Evolutionary conservation across 2,329 filamentous ascomycete genomes (phyloP).

Genomic region (Pyricularia grisea): DNA sequence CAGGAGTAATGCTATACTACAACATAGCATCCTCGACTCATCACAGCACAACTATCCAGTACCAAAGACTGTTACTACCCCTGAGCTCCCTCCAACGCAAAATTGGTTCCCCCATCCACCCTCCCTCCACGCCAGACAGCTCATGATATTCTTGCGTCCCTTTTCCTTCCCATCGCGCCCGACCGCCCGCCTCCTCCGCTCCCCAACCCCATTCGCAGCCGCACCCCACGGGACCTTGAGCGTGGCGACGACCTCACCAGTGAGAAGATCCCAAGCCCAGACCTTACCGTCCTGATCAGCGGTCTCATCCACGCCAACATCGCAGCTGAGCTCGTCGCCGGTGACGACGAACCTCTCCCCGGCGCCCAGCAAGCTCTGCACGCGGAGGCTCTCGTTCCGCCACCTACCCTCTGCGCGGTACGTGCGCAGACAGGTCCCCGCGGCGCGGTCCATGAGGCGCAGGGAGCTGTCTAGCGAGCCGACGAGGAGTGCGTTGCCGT

Average conservation of each 20-base stretch:
- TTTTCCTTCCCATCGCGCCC: conserved; percentile 53
- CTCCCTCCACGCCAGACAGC: conserved; percentile 54
- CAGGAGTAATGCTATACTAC: not conserved
- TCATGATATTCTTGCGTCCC: conserved; percentile 48
- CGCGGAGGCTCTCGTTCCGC: conserved; percentile 61
- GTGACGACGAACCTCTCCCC: conserved; percentile 70
- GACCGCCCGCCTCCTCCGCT: conserved; percentile 38
- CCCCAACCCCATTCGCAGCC: conserved; percentile 23
- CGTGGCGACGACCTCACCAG: conserved; percentile 56
- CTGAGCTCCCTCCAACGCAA: conserved; percentile 56
- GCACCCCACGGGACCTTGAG: conserved; percentile 51
- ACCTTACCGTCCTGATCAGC: conserved; percentile 45
- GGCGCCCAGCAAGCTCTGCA: conserved; percentile 66
- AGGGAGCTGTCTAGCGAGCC: conserved; percentile 68
- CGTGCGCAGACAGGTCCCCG: conserved; percentile 62
- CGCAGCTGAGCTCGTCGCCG: conserved; percentile 58
- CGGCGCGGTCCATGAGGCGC: conserved; percentile 69
- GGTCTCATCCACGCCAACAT: conserved; percentile 12
- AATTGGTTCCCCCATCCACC: conserved; percentile 55
- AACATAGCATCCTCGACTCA: no score
- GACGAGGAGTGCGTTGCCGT: conserved; percentile 66
- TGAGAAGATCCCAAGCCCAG: conserved; percentile 78
- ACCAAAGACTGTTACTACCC: conserved; percentile 55
- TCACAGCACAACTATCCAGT: conserved; percentile 5
- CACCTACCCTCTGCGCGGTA: conserved; percentile 46